Base-by-base conservation (phyloP, 2,329 filamentous ascomycete genomes). In the Celoporthe dispersa region DNA sequence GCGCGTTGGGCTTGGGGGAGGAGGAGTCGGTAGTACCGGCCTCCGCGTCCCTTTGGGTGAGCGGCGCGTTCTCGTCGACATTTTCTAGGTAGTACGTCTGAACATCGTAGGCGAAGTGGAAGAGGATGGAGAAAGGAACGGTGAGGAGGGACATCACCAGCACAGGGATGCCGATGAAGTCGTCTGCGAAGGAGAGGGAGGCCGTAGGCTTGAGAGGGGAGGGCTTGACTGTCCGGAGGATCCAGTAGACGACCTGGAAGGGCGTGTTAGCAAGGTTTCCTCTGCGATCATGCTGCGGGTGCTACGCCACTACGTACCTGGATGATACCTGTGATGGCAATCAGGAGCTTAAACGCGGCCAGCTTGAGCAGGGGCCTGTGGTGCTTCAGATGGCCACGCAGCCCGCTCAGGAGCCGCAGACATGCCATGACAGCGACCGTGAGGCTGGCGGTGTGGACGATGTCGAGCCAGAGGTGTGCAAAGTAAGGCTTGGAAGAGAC, bases 281-380 rank as follows among this genome's bases (percentile, higher is more conserved):
- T 39, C 4, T 35, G 4, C 35, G 8, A 4, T n/a, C 14, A 35
- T n/a, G 55, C 35, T 35, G 16, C 22, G 25, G n/a, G 41, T 62
- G 22, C n/a, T n/a, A 25, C 22, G n/a, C n/a, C n/a, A 41, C 4
- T 41, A 63, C 65, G 22, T 71, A 78, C 78, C 55, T 74, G 70
- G 70, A 79, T 76, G 1, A 79, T 4, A 51, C 79, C 77, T 0
- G 72, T 73, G 7, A 79, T 60, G 63, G 75, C 74, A 28, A 81
- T 74, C 33, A 81, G 76, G 14, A 79, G 68, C 68, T 81, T 81
- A 72, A 80, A 80, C 0, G 77, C 76, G 22, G 77, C 51, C 1
- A 81, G 73, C 63, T 81, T 81, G 9, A 72, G 66, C 12, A 80
- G 60, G 8, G 78, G 76, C 66, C 77, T 73, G 72, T 79, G 74